Base-by-base conservation (phyloP, 2,329 filamentous ascomycete genomes). In the Fusarium goolgardi region DNA sequence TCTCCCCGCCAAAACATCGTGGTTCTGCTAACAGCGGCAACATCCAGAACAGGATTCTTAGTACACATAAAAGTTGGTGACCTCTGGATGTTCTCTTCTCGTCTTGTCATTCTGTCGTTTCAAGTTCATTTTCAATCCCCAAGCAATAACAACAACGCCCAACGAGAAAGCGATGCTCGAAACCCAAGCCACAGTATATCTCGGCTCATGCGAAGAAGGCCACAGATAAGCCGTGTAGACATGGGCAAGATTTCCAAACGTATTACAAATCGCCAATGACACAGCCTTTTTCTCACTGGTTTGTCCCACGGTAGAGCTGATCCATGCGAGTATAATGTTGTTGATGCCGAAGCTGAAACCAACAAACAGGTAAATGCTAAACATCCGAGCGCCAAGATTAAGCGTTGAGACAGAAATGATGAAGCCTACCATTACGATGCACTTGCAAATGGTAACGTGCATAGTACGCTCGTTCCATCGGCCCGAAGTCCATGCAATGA, bases 241-340 rank as follows among this genome's bases (percentile, higher is more conserved):
- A 5, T 69, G 68, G 0, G 67, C 57, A 20, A 69, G 3, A 2
- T 69, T 69, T 0, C 67, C 67, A 37, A 69, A 67, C 0, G 67
- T 64, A 1, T 69, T 69, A 13, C 67, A 69, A 13, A 69, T 70
- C 0, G 67, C 67, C 4, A 69, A 29, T 1, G 67, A 58, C n/a
- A 69, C 67, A 0, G 67, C 45, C 59, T 81, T 83, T 72, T 84
- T 83, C 71, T 84, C 82, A 18, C 81, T 78, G 0, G 81, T 82
- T 63, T 84, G 82, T 0, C 80, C 81, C 73, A 12, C 77, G 69
- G 11, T 74, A 70, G 8, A 75, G 68, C 6, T 77, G 73, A 70
- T 64, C 82, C 82, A 84, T 2, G 81, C 80, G 1, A 83, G 73
- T 20, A 80, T 78, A 20, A 83, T 76, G 27, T 77, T 79, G 56